Percentiles rank a stretch among this genome's conserved stretches.
Evolutionary conservation across 495 filamentous ascomycete species (phyloP).

Genomic region (Gamarada debralockiae): DNA sequence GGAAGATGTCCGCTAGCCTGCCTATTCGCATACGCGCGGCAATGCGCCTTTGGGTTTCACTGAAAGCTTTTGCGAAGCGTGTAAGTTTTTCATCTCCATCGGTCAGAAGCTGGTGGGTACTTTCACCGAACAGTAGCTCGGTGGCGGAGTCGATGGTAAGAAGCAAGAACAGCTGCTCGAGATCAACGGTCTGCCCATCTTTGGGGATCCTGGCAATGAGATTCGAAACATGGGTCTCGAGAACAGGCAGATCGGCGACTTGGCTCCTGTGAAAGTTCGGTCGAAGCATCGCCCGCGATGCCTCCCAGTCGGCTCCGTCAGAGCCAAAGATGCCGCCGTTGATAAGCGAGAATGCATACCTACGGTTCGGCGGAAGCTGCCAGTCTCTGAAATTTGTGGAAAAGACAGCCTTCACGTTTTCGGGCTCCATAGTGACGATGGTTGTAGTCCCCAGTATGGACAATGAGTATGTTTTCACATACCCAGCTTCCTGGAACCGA

Average conservation of each 20-base stretch:
- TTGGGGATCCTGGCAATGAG: conserved; percentile 34
- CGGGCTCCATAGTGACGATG: conserved; percentile 2
- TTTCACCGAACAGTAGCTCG: conserved; percentile 60
- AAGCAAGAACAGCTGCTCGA: conserved; percentile 58
- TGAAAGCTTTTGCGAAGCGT: conserved; percentile 38
- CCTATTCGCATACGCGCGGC: conserved; percentile 7
- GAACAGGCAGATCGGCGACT: conserved; percentile 45
- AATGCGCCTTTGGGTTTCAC: conserved; percentile 2
- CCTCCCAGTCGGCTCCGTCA: conserved; percentile 34
- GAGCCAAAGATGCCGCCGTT: conserved; percentile 44
- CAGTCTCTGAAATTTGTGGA: conserved; percentile 58
- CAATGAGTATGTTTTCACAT: background rate
- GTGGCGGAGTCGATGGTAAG: conserved; percentile 64
- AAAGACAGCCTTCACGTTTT: conserved; percentile 59
- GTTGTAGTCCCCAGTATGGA: background rate
- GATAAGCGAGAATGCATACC: conserved; percentile 27
- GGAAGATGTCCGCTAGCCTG: conserved; percentile 17
- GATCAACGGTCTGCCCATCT: conserved; percentile 37
- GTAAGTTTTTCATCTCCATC: background rate
- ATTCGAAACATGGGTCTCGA: conserved; percentile 42
- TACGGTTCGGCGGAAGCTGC: conserved; percentile 13
- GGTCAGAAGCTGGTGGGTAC: conserved; percentile 10
- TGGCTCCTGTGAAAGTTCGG: conserved; percentile 33
- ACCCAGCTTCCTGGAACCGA: background rate
- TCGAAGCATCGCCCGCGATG: conserved; percentile 34